Conservation (phyloP, 768 basidiomycete genomes). For the Trametes meyenii region DNA sequence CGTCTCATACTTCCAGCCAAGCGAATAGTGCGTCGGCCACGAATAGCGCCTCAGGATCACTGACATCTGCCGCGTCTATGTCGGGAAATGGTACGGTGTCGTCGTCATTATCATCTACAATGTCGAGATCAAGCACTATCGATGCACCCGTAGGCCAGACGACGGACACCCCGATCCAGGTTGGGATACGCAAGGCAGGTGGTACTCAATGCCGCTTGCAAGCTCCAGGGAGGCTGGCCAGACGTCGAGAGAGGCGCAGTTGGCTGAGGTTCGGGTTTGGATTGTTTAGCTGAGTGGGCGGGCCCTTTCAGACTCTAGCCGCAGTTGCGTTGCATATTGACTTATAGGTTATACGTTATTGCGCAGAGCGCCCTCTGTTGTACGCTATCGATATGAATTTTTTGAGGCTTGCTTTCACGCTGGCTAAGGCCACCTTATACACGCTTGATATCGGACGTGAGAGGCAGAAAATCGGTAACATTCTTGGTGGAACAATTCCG, state of each 20-base stretch:
- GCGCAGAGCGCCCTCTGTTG: no score
- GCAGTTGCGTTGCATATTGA: no score
- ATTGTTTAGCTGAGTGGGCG: no score
- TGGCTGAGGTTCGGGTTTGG: neutral
- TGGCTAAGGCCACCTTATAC: no score
- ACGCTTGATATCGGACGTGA: no score
- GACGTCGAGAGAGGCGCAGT: constrained; percentile 1
- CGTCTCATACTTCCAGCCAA: neutral
- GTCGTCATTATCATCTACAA: neutral
- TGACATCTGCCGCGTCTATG: neutral
- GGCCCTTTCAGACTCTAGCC: no score
- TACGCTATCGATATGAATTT: no score
- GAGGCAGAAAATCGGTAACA: neutral
- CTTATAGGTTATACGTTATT: no score
- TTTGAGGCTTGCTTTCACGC: no score
- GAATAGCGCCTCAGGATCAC: neutral
- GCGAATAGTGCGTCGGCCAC: neutral
- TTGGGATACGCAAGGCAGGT: neutral
- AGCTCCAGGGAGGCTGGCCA: neutral
- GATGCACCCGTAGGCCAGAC: neutral
- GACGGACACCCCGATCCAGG: neutral
- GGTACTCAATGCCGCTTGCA: constrained; percentile 9
- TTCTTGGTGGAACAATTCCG: neutral
- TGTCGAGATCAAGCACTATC: neutral
- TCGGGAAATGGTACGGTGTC: neutral